These are phyloP conservation scores for Chrysoporthe cubensis DNA, from an alignment of 2,329 filamentous ascomycete species.

Conservation along the genomic window DNA sequence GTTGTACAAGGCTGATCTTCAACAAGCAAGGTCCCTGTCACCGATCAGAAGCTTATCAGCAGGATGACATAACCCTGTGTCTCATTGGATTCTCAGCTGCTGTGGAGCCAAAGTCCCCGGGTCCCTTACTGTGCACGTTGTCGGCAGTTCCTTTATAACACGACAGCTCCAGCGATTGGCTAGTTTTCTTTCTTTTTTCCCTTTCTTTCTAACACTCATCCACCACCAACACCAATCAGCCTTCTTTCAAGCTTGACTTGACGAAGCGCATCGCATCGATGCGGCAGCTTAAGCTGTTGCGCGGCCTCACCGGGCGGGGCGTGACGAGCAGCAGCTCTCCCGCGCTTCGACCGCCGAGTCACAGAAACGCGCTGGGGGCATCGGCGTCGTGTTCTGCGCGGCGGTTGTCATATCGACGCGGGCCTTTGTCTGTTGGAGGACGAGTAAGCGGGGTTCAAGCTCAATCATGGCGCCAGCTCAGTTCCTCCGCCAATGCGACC, in stretches of 20 bases:
- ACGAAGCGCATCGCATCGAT: conserved; percentile 21
- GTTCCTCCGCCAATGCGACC: conserved; percentile 2
- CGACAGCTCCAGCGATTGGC: not conserved
- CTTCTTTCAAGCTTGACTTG: not conserved
- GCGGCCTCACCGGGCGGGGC: conserved; percentile 4
- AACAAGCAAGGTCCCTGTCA: not conserved
- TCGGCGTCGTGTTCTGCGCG: conserved; percentile 8
- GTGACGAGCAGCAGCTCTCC: not conserved
- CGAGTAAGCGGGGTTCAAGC: not conserved
- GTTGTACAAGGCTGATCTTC: not conserved
- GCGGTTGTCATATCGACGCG: not conserved
- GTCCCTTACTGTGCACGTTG: not conserved
- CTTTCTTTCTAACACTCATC: not conserved
- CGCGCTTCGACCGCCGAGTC: not conserved
- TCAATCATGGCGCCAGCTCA: not conserved
- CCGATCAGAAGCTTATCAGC: not conserved
- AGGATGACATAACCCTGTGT: not conserved
- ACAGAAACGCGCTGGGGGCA: not conserved
- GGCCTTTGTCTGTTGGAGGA: not conserved
- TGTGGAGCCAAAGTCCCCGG: not conserved
- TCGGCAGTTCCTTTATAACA: no score
- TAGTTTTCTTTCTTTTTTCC: not conserved
- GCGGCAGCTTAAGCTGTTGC: conserved; percentile 24
- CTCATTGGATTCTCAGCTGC: not conserved
- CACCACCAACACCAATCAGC: not conserved